phyloP scores from a whole-genome alignment of 805 yeast species.

The Pichia manshurica region DNA sequence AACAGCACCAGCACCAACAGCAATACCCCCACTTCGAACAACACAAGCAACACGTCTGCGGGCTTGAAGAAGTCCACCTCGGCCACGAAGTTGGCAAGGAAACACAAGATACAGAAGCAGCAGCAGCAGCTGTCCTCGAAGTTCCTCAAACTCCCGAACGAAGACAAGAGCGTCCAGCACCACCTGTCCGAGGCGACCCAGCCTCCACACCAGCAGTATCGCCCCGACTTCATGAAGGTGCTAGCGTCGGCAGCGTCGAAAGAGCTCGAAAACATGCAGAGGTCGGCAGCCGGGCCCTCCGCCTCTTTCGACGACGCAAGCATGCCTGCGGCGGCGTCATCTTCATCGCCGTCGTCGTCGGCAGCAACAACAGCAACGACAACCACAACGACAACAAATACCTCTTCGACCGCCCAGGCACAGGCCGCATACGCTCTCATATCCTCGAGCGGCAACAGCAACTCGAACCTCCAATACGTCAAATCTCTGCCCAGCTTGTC shows the following conservation, averaged over 20 bases:
- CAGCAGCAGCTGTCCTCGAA: slow-evolving; percentile 34
- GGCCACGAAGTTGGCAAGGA: slow-evolving; percentile 12
- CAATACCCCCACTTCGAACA: too few species aligned
- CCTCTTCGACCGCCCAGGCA: slow-evolving; percentile 3
- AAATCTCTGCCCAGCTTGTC: slow-evolving; percentile 49
- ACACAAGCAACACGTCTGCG: not conserved
- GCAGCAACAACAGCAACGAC: too few species aligned
- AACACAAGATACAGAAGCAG: not conserved
- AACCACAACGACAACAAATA: not conserved
- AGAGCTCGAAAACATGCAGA: slow-evolving; percentile 41
- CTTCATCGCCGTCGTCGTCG: too few species aligned
- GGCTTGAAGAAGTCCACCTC: slow-evolving; percentile 12
- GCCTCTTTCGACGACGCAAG: too few species aligned
- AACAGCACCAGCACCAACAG: not conserved
- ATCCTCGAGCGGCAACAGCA: not conserved
- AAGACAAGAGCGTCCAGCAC: not conserved
- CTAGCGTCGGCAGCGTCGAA: slow-evolving; percentile 52
- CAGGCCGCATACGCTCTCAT: slow-evolving; percentile 16
- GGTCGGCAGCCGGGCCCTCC: slow-evolving; percentile 12
- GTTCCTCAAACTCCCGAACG: slow-evolving; percentile 11
- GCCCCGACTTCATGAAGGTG: slow-evolving; percentile 34
- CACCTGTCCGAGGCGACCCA: too few species aligned
- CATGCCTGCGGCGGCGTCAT: too few species aligned
- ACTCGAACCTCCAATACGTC: slow-evolving; percentile 32
- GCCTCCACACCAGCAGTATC: not conserved